These are phyloP conservation scores for Acanthamoeba lenticulata DNA, from an alignment of 208 protist genomes.

Conservation along the genomic window DNA sequence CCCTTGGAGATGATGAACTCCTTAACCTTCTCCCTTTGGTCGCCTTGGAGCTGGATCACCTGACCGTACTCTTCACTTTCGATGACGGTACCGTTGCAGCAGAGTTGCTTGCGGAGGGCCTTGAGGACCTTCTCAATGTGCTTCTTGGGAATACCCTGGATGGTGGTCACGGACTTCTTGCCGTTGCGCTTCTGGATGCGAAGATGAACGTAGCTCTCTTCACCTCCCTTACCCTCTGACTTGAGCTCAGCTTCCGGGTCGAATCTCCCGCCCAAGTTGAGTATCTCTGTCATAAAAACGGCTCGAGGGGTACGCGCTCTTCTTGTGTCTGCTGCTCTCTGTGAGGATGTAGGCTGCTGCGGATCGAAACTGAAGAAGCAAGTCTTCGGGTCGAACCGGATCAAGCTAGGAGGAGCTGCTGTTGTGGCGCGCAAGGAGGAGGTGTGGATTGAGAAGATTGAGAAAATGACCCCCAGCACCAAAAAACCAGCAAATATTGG, in stretches of 20 bases:
- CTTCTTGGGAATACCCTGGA: constrained; percentile 93
- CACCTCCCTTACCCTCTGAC: neutral
- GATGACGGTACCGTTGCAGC: constrained; percentile 96
- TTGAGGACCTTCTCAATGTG: constrained; percentile 94
- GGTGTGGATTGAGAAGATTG: neutral
- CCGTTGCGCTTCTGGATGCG: constrained; percentile 97
- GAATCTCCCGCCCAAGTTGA: constrained; percentile 53
- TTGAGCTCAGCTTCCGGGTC: constrained; percentile 55
- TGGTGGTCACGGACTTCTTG: constrained; percentile 95
- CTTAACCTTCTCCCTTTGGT: constrained; percentile 93
- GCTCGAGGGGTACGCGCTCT: neutral
- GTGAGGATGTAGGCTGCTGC: too few species aligned
- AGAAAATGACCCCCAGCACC: too few species aligned
- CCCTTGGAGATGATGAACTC: constrained; percentile 94
- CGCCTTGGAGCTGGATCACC: constrained; percentile 97
- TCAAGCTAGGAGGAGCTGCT: neutral
- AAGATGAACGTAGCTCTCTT: constrained; percentile 92
- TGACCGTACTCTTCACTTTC: constrained; percentile 89
- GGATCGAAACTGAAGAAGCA: too few species aligned
- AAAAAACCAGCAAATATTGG: too few species aligned
- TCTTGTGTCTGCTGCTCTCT: neutral
- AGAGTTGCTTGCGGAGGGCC: constrained; percentile 88
- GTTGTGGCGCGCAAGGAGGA: neutral
- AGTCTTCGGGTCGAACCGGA: too few species aligned
- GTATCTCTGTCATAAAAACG: constrained; percentile 59